Evolutionary conservation across 106 monocot genomes (phyloP), one percentile per base, ranked within the genome.

Genomic region (Acorus calamus): DNA sequence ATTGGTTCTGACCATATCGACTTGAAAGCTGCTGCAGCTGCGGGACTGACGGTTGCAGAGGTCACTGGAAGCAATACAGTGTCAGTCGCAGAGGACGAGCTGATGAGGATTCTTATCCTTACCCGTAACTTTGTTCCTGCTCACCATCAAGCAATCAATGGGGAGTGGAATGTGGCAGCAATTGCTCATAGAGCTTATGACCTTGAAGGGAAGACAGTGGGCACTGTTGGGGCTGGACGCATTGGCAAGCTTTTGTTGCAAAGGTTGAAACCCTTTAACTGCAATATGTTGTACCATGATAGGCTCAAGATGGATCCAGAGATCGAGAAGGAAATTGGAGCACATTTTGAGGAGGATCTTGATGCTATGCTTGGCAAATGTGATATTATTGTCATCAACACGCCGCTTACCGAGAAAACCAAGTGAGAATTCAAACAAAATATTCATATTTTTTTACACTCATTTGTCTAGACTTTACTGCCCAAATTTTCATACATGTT

Each of bases 1-100:
- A 96, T 96, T 12, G 96, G 96, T 11, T 96, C 96, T 3, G 96
- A 96, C 56, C 96, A 96, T 57, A 77, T 96, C 8, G 91, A 96
- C 71, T 76, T 96, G 12, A 84, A 79, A 56, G 90, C 96, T 11
- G 96, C 96, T 4, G 87, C 91, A 10, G 76, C 74, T 5, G 84
- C 96, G 5, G 85, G 91, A 49, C 28, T 96, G 60, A 96, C 96
- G 11, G 96, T 96, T 4, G 96, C 96, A 5, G 96, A 96, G 49
- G 91, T 96, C 10, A 96, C 96, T 0, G 96, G 96, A 59, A 96
- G 96, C 74, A 96, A 96, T 71, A 67, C 67, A 7, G 91, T 96
- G 12, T 96, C 96, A 0, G 96, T 96, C 54, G 96, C 96, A 50
- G 96, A 96, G 74, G 96, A 96, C 57, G 87, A 96, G 72, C 76